Base-by-base conservation (phyloP, 1,284 basidiomycete species). In the Hypsizygus ulmarius region DNA sequence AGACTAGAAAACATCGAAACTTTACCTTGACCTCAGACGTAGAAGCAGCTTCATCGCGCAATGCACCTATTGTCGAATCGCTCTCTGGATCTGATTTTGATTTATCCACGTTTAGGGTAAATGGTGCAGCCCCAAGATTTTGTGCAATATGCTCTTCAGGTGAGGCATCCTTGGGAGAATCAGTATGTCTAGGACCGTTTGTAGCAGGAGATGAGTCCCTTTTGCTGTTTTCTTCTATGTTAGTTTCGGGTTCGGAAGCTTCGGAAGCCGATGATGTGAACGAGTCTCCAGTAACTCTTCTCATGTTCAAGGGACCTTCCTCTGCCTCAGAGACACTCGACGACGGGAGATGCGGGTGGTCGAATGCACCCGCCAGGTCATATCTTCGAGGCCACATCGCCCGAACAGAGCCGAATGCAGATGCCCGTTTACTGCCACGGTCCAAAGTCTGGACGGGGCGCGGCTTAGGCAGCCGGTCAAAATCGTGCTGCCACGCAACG, bases 401-500 rank as follows among this genome's bases (percentile, higher is more conserved):
- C 30, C 83, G 77, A 43, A 89, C 74, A 19, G 86, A 81, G 37
- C 75, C 75, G 57, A 90, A 86, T 0, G 82, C 74, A 19, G 86
- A 85, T 3, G 74, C 60, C 51, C 78, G 72, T 47, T 79, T 78
- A 34, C 67, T 68, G 45, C 65, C 72, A 54, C 78, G 76, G 49
- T 81, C 79, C 10, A 66, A 52, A 0, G 66, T 59, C 32, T 74
- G 73, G 11, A 62, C 47, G 54, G 71, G 50, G 59, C 80, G 77
- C 2, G 81, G 79, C 59, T 84, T 88, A 2, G 85, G 87, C 49
- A 83, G 71, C 45, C 77, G 78, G 59, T 90, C 86, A 61, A 94
- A 92, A 60, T 93, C 88, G 49, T 81, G 79, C 63, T 97, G 94
- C 92, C 95, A 98, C 35, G 90, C 90, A n/a, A 97, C 93, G 43